Evolutionary conservation across 371 early-diverging fungal genomes (phyloP).

Genomic region (Caulochytrium protostelioides): DNA sequence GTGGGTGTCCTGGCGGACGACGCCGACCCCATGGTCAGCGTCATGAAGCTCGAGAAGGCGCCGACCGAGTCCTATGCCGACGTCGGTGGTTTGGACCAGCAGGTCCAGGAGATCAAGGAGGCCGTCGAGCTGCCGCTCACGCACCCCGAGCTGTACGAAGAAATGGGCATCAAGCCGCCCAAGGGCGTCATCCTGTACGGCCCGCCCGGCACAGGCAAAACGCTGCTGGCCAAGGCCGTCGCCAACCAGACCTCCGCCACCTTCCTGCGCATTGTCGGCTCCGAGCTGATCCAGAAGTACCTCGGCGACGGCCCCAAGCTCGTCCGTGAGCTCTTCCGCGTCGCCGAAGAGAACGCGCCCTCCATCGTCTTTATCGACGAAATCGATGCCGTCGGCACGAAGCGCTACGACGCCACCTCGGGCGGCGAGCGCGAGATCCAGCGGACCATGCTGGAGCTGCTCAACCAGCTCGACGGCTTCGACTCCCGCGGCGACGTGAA

Average conservation of each 20-base stretch:
- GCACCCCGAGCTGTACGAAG: conserved; percentile 98
- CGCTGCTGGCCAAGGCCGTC: conserved; percentile 98
- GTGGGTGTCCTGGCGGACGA: conserved; percentile 95
- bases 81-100: conserved; percentile 96
- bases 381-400: conserved; percentile 97
- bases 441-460: conserved; percentile 98
- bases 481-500: conserved; percentile 98
- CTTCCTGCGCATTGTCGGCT: conserved; percentile 98
- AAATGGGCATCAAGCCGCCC: conserved; percentile 99
- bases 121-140: conserved; percentile 98
- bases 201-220: conserved; percentile 98
- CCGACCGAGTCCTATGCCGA: conserved; percentile 98
- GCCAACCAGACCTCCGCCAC: conserved; percentile 99
- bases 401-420: conserved; percentile 92
- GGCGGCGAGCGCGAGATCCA: conserved; percentile 98
- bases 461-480: conserved; percentile 99
- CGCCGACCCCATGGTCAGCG: conserved; percentile 96
- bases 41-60: conserved; percentile 99
- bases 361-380: conserved; percentile 99
- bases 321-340: conserved; percentile 96
- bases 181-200: conserved; percentile 99
- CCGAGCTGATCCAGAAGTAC: conserved; percentile 99
- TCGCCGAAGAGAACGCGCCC: conserved; percentile 98
- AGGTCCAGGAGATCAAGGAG: conserved; percentile 99
- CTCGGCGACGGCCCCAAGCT: conserved; percentile 99